Evolutionary conservation across 2,329 filamentous ascomycete genomes (phyloP).

Genomic region (Trichoderma koningiopsis): DNA sequence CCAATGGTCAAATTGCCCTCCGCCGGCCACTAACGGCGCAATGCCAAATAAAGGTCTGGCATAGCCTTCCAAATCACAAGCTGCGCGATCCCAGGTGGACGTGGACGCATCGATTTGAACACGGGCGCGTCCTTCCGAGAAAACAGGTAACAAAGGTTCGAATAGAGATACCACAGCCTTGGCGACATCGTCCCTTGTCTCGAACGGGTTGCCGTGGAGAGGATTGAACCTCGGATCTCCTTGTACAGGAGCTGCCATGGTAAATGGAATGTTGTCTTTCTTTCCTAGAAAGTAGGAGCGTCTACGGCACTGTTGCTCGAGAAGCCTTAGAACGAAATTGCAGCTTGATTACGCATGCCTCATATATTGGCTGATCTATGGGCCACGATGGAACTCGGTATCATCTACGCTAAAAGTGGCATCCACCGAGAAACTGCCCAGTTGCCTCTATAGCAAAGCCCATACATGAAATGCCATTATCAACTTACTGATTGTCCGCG

Average conservation of each 20-base stretch:
- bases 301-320: neutral
- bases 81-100: conserved; percentile 7
- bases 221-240: conserved; percentile 17
- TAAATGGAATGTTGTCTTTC: neutral
- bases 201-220: conserved; percentile 7
- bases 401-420: neutral
- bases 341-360: neutral
- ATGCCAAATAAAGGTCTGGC: conserved; percentile 10
- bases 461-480: neutral
- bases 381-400: neutral
- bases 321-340: neutral
- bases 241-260: neutral
- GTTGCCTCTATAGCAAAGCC: neutral
- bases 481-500: neutral
- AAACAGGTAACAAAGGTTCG: conserved; percentile 6
- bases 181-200: conserved; percentile 9
- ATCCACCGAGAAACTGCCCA: neutral
- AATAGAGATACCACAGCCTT: conserved; percentile 1
- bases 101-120: conserved; percentile 9
- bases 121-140: conserved; percentile 10
- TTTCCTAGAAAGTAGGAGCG: neutral
- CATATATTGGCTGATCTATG: neutral
- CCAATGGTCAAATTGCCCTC: conserved; percentile 1
- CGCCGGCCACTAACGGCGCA: conserved; percentile 1
- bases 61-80: conserved; percentile 10